phyloP scores from a whole-genome alignment of 305 asterid genomes.

The Fraxinus sp. region DNA sequence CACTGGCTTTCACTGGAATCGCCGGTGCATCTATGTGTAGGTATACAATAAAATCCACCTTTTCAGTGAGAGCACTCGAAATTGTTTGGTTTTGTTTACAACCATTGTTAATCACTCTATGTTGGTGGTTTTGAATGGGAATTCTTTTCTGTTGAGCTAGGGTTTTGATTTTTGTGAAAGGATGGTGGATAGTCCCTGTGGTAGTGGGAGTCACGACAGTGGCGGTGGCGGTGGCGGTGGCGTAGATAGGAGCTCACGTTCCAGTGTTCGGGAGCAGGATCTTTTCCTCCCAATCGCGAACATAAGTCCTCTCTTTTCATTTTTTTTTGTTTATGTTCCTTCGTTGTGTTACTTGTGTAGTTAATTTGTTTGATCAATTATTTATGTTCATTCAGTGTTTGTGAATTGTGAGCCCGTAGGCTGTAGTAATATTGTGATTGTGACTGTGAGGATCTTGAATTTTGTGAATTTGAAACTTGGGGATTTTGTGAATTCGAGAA shows the following conservation, averaged over 20 bases:
- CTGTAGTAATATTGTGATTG: too few species aligned
- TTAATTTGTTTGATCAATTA: too few species aligned
- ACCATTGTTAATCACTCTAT: background rate
- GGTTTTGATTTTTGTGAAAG: conserved; percentile 20
- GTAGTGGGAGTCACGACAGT: conserved; percentile 30
- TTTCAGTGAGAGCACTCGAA: background rate
- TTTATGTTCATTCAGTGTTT: too few species aligned
- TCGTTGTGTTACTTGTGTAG: too few species aligned
- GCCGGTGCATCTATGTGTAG: background rate
- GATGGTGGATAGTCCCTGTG: conserved; percentile 31
- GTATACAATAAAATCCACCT: background rate
- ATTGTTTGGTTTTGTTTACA: background rate
- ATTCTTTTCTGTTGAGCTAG: background rate
- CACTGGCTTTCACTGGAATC: too few species aligned
- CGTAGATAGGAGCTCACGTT: conserved; percentile 34
- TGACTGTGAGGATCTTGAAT: too few species aligned
- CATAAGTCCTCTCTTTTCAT: background rate
- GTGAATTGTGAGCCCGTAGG: too few species aligned
- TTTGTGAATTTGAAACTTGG: too few species aligned
- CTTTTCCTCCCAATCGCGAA: conserved; percentile 37
- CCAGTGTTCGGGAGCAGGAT: conserved; percentile 35
- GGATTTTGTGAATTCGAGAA: too few species aligned
- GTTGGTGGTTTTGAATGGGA: background rate
- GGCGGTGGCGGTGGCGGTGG: background rate
- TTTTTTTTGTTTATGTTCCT: too few species aligned